Conservation (phyloP, 768 basidiomycete species). For the Mycena filopes region DNA sequence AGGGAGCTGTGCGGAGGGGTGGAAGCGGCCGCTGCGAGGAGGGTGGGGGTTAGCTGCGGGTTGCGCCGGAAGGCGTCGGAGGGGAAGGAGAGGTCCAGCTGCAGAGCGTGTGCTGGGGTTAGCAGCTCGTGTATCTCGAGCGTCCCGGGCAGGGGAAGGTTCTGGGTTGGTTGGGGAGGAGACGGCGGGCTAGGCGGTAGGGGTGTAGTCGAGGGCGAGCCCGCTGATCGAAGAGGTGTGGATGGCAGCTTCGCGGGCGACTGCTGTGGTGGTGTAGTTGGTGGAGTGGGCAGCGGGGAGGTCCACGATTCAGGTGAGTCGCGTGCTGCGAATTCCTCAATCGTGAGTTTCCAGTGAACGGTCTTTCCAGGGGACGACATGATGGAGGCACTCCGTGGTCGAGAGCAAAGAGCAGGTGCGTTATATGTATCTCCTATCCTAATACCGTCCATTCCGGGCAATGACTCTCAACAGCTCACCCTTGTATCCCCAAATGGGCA, state of each 20-base stretch:
- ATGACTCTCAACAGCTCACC: too few species aligned
- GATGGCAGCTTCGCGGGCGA: not conserved
- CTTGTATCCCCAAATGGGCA: too few species aligned
- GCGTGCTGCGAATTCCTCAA: slow-evolving; percentile 9
- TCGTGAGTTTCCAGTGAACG: slow-evolving; percentile 13
- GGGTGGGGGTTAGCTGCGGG: slow-evolving; percentile 9
- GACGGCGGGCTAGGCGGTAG: not conserved
- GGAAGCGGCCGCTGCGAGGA: slow-evolving; percentile 22
- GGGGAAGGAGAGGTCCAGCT: slow-evolving; percentile 24
- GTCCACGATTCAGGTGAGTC: slow-evolving; percentile 16
- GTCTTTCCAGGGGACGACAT: slow-evolving; percentile 8
- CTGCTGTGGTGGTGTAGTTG: not conserved
- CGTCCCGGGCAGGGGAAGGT: slow-evolving; percentile 3
- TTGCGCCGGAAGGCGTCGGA: slow-evolving; percentile 27
- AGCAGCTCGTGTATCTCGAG: slow-evolving; percentile 14
- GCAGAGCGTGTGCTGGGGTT: not conserved
- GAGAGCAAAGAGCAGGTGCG: not conserved
- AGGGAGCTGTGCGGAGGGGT: slow-evolving; percentile 16
- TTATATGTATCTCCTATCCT: not conserved
- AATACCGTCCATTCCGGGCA: not conserved
- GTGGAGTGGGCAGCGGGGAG: slow-evolving; percentile 4
- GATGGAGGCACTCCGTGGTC: not conserved
- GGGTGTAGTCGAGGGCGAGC: too few species aligned
- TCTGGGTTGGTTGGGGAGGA: slow-evolving; percentile 1
- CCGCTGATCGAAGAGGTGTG: not conserved